These are phyloP conservation scores for Wickerhamiella dianesei DNA, from an alignment of 805 yeast genomes.

Conservation along the genomic window DNA sequence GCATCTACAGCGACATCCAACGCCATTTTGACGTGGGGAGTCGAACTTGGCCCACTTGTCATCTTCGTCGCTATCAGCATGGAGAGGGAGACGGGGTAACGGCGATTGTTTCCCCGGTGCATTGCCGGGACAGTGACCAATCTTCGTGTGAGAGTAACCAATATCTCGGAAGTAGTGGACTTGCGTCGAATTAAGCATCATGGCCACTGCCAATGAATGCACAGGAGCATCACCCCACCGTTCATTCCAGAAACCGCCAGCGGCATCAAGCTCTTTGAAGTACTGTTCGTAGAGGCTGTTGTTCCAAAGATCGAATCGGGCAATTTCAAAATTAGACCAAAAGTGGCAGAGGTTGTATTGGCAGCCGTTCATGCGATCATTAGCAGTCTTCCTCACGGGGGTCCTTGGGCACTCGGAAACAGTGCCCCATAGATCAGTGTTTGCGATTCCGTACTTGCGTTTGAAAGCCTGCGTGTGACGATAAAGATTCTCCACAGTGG, in stretches of 20 bases:
- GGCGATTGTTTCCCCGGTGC: slow-evolving; percentile 36
- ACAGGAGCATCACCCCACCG: slow-evolving; percentile 96
- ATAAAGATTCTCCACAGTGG: slow-evolving; percentile 74
- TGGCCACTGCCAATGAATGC: slow-evolving; percentile 73
- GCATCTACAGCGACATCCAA: slow-evolving; percentile 81
- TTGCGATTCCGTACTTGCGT: slow-evolving; percentile 32
- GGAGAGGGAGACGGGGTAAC: slow-evolving; percentile 23
- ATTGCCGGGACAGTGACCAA: slow-evolving; percentile 74
- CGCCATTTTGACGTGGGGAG: slow-evolving; percentile 33
- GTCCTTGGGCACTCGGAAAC: slow-evolving; percentile 22
- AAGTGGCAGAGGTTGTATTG: slow-evolving; percentile 76
- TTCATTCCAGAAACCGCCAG: slow-evolving; percentile 81
- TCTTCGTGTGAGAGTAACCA: slow-evolving; percentile 63
- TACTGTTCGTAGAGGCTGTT: slow-evolving; percentile 52
- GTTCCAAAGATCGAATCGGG: slow-evolving; percentile 59
- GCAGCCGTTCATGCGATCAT: slow-evolving; percentile 37
- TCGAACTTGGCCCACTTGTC: slow-evolving; percentile 30
- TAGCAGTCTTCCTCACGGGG: background rate
- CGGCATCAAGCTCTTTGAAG: slow-evolving; percentile 51
- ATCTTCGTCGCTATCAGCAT: slow-evolving; percentile 27
- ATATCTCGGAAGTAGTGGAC: slow-evolving; percentile 86
- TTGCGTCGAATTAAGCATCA: slow-evolving; percentile 54
- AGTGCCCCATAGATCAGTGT: slow-evolving; percentile 14
- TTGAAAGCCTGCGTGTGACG: slow-evolving; percentile 51
- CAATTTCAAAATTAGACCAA: slow-evolving; percentile 82